Percentiles rank a stretch among this genome's conserved stretches.
Conservation (phyloP, 768 basidiomycete species). For the Tephrocybe sp. region DNA sequence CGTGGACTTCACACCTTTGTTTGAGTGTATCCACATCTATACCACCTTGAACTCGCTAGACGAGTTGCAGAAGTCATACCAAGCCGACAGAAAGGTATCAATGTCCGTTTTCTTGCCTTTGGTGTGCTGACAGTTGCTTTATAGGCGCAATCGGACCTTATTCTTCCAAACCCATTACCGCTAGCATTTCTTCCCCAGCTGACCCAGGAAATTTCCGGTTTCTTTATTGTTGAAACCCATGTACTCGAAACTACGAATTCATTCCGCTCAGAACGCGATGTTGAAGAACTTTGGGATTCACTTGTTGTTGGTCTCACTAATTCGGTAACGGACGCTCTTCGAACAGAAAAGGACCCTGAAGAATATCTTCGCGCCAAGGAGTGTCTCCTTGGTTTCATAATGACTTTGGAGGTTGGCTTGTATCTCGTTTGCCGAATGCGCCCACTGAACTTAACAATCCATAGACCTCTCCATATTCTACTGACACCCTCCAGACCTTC, state of each 20-base stretch:
- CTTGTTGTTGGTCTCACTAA: slow-evolving; percentile 73
- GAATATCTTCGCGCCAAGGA: slow-evolving; percentile 83
- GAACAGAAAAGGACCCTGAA: slow-evolving; percentile 76
- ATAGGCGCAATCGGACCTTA: slow-evolving; percentile 98
- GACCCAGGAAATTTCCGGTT: slow-evolving; percentile 93
- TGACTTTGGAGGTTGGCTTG: slow-evolving; percentile 85
- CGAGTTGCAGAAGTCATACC: slow-evolving; percentile 89
- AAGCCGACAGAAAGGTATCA: slow-evolving; percentile 89
- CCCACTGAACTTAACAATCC: background rate
- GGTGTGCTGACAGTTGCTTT: slow-evolving; percentile 1
- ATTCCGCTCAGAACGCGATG: slow-evolving; percentile 88
- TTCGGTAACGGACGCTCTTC: slow-evolving; percentile 72
- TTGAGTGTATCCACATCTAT: slow-evolving; percentile 97
- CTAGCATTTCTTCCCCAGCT: slow-evolving; percentile 69
- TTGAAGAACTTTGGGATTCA: slow-evolving; percentile 94
- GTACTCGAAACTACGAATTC: slow-evolving; percentile 85
- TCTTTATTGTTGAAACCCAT: slow-evolving; percentile 95
- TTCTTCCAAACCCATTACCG: slow-evolving; percentile 75
- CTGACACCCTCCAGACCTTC: slow-evolving; percentile 77
- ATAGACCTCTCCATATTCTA: slow-evolving; percentile 86
- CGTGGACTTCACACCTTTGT: slow-evolving; percentile 93
- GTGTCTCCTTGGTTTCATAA: slow-evolving; percentile 79
- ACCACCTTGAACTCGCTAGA: slow-evolving; percentile 87
- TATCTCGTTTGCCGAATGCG: too few relatives aligned
- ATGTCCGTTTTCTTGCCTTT: background rate